Base-by-base conservation (phyloP, 306 rosid species). In the Gastrolobium villosum region DNA sequence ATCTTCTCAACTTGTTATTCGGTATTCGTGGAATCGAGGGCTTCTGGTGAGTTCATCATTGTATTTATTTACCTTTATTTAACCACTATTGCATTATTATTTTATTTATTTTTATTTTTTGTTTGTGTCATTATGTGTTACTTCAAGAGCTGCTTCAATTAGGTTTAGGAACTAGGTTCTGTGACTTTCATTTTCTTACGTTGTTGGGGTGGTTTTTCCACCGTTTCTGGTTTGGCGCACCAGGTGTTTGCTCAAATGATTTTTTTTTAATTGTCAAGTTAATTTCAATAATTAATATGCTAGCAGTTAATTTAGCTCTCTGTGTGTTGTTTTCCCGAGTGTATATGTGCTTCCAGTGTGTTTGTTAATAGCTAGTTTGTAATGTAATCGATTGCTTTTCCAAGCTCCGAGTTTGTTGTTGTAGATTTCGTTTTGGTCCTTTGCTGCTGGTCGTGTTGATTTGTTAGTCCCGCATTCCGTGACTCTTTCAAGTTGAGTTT, bases 221-320 rank as follows among this genome's bases (percentile, higher is more conserved):
- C 1, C 26, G 3, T n/a, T 41, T 6, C 4, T 67, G 4, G 15
- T 43, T 62, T 68, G 0, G 74, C 45, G 72, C 59, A 11, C 50
- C 50, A 14, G 59, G 10, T 68, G 85, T 52, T 75, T 82, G 78
- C 6, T 82, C 3, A 43, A 54, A 11, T 70, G 35, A 7, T 45
- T 50, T 3, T 49, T 20, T 20, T 20, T 20, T 45, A 2, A 43
- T 43, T 7, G 8, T 43, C 48, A 43, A 1, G 48, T 43, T 5
- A 43, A 43, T 7, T 7, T 43, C 48, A 43, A 7, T 43, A 1
- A 2, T 2, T 6, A 43, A 8, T 43, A 8, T 43, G 48, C 1
- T 6, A 43, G 9, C 2, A 2, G 6, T 2, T 63, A 10, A 37
- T 63, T 37, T 37, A 10, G 3, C 28, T 37, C 6, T 14, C 5